A percentile compares a stretch with the other conserved stretches of the same genome.
Conservation (phyloP, 1,284 basidiomycete genomes). For the Sparassis latifolia region DNA sequence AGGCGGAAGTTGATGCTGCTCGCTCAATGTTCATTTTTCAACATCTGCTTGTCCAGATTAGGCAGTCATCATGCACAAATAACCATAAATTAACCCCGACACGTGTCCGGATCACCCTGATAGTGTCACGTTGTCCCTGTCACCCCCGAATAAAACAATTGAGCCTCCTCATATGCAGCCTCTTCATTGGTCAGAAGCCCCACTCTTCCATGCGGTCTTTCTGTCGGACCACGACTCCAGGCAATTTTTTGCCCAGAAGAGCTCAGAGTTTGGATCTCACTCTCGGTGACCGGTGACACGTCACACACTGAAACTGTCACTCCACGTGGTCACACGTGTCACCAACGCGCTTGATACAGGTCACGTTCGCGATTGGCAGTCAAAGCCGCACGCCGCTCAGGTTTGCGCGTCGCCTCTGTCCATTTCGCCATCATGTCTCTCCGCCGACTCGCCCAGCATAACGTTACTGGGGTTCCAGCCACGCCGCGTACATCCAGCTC, state of each 20-base stretch:
- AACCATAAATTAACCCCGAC: constrained; percentile 19
- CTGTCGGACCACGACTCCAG: no score
- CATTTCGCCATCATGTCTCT: constrained; percentile 11
- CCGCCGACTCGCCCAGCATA: constrained; percentile 28
- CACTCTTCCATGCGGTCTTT: no score
- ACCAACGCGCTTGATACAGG: not conserved
- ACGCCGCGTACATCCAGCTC: constrained; percentile 9
- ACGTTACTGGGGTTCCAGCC: constrained; percentile 19
- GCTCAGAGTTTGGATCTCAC: no score
- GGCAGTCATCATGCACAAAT: constrained; percentile 14
- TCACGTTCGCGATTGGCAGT: no score
- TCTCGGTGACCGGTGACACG: no score
- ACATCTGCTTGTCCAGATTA: constrained; percentile 17
- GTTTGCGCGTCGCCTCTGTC: not conserved
- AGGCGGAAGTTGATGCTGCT: constrained; percentile 9
- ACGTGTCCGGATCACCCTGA: constrained; percentile 13
- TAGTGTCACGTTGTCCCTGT: constrained; percentile 1
- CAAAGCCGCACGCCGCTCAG: not conserved
- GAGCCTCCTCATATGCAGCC: no score
- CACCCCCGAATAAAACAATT: not conserved
- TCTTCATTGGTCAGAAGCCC: no score
- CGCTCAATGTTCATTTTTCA: constrained; percentile 17
- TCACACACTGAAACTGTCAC: no score
- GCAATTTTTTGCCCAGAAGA: no score
- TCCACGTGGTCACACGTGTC: not conserved